These are phyloP conservation scores for Penicillium sp. DNA, from an alignment of 2,329 filamentous ascomycete species.

Conservation along the genomic window DNA sequence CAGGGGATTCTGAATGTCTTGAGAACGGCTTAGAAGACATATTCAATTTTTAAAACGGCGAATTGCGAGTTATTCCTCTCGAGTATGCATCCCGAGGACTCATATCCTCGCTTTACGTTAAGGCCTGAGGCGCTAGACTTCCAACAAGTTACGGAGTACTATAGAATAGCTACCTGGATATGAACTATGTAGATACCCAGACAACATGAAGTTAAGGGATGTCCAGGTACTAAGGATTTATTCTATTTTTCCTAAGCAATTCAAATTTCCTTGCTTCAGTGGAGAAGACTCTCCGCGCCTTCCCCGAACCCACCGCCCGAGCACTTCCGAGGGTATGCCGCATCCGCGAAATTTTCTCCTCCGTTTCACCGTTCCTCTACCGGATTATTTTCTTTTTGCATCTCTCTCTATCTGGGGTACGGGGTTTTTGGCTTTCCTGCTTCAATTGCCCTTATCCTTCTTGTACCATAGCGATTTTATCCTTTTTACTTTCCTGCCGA, in stretches of 20 bases:
- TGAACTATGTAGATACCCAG: too few species aligned
- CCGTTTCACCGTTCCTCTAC: slow-evolving; percentile 26
- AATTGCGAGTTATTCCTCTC: not conserved
- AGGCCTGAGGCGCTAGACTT: not conserved
- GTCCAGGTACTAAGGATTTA: too few species aligned
- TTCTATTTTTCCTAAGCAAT: not conserved
- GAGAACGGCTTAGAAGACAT: not conserved
- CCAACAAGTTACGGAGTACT: not conserved
- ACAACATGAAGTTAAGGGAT: too few species aligned
- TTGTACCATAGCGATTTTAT: slow-evolving; percentile 30
- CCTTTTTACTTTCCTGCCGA: slow-evolving; percentile 18
- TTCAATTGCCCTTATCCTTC: slow-evolving; percentile 30
- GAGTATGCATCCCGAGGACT: not conserved
- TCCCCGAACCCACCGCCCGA: slow-evolving; percentile 34
- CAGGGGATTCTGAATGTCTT: not conserved
- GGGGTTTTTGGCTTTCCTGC: slow-evolving; percentile 29
- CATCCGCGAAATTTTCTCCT: slow-evolving; percentile 42
- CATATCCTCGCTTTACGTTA: not conserved
- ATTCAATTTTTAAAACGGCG: not conserved
- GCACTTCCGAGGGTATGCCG: slow-evolving; percentile 40
- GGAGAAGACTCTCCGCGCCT: slow-evolving; percentile 21
- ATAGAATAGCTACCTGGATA: too few species aligned
- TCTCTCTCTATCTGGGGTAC: slow-evolving; percentile 29
- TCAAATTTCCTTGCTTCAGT: not conserved
- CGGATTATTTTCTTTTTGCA: slow-evolving; percentile 23